These are phyloP conservation scores for Amanita thiersii DNA, from an alignment of 768 basidiomycete genomes.

Conservation along the genomic window DNA sequence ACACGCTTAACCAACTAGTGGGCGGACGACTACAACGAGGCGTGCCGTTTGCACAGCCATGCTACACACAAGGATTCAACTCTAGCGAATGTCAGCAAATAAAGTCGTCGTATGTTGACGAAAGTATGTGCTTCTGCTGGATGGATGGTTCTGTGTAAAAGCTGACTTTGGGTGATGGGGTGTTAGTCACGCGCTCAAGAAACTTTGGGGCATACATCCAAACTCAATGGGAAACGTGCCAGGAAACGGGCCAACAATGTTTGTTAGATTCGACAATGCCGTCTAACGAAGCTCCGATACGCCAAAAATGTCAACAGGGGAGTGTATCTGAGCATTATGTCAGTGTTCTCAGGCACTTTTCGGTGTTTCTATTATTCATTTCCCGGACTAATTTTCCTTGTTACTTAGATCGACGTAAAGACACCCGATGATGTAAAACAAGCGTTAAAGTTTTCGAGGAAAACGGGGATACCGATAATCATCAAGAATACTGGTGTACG, in stretches of 20 bases:
- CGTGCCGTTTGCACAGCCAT: slow-evolving; percentile 15
- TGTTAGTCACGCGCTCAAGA: slow-evolving; percentile 11
- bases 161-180: neutral
- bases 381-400: too few relatives aligned
- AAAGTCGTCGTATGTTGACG: slow-evolving; percentile 12
- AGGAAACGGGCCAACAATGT: slow-evolving; percentile 22
- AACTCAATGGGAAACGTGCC: slow-evolving; percentile 35
- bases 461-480: slow-evolving; percentile 16
- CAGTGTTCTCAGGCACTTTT: slow-evolving; percentile 5
- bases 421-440: slow-evolving; percentile 15
- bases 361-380: neutral
- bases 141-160: neutral
- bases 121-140: slow-evolving; percentile 9
- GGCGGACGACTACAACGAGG: slow-evolving; percentile 11
- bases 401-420: slow-evolving; percentile 19
- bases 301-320: slow-evolving; percentile 17
- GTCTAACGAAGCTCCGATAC: slow-evolving; percentile 14
- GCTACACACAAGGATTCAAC: slow-evolving; percentile 12
- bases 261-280: slow-evolving; percentile 16
- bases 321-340: slow-evolving; percentile 23
- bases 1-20: slow-evolving; percentile 10
- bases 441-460: slow-evolving; percentile 17
- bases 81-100: slow-evolving; percentile 11
- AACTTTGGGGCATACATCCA: slow-evolving; percentile 14
- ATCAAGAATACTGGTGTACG: slow-evolving; percentile 18